phyloP scores from a whole-genome alignment of 208 protist species.

The Acanthamoeba castellanii region DNA sequence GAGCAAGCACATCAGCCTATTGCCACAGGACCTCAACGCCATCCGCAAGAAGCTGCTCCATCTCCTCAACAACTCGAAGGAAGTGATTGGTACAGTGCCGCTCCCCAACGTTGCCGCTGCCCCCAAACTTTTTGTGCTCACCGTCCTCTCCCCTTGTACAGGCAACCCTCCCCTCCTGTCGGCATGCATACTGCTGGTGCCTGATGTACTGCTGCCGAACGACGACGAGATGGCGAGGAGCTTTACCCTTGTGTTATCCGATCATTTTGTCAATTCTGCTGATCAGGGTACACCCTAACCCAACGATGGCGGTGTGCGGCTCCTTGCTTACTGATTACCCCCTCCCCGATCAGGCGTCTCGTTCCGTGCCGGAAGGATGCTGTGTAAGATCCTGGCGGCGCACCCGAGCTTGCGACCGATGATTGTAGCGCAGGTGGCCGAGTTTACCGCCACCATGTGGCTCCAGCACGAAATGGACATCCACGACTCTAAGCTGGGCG shows the following conservation, averaged over 20 bases:
- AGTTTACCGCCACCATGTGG: constrained; percentile 64
- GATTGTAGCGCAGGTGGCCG: constrained; percentile 58
- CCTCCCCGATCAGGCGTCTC: not conserved
- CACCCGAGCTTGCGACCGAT: constrained; percentile 63
- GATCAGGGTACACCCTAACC: constrained; percentile 1
- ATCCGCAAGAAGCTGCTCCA: constrained; percentile 75
- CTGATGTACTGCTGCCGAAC: constrained; percentile 50
- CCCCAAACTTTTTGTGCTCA: not conserved
- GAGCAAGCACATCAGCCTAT: not conserved
- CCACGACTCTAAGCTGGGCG: constrained; percentile 56
- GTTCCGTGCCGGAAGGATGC: constrained; percentile 45
- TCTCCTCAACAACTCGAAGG: constrained; percentile 70
- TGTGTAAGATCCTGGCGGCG: constrained; percentile 40
- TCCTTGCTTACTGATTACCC: not conserved
- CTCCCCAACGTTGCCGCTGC: not conserved
- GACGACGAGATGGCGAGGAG: constrained; percentile 67
- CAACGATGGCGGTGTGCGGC: not conserved
- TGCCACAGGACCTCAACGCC: constrained; percentile 68
- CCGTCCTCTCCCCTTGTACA: not conserved
- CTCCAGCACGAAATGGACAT: constrained; percentile 69
- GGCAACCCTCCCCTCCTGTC: constrained; percentile 61
- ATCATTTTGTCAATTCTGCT: constrained; percentile 72
- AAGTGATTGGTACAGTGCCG: constrained; percentile 38
- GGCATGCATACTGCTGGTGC: constrained; percentile 39
- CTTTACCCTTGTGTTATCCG: constrained; percentile 34